These are phyloP conservation scores for Peronosclerospora sorghi DNA, from an alignment of 352 stramenopile species.

Conservation along the genomic window DNA sequence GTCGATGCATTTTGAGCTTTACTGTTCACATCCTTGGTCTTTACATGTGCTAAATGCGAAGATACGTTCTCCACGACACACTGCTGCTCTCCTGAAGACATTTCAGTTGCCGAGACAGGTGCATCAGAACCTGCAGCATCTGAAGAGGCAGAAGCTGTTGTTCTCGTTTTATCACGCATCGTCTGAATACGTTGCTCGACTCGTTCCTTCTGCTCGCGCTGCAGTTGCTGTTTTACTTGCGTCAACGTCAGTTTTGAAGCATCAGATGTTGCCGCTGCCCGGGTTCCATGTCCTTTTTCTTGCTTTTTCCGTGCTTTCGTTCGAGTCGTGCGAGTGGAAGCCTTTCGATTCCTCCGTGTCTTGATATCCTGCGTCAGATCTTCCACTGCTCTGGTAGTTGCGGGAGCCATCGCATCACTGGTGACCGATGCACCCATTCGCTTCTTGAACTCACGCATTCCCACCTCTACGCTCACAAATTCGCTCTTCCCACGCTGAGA, in stretches of 20 bases:
- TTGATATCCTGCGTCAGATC: constrained; percentile 12
- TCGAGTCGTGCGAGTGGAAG: background rate
- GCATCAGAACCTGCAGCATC: background rate
- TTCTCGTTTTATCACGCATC: constrained; percentile 13
- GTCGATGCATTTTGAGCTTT: background rate
- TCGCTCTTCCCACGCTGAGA: constrained; percentile 31
- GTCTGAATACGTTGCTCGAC: constrained; percentile 39
- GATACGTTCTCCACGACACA: too few species aligned
- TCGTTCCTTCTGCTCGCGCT: constrained; percentile 40
- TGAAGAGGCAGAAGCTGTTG: background rate
- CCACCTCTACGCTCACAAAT: constrained; percentile 64
- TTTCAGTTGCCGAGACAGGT: too few species aligned
- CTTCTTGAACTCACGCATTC: constrained; percentile 58
- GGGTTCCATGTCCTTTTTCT: constrained; percentile 1
- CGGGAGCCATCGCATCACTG: background rate
- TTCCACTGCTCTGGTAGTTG: constrained; percentile 3
- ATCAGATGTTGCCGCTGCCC: background rate
- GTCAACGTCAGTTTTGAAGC: constrained; percentile 22
- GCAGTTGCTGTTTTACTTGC: constrained; percentile 29
- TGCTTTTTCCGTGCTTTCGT: constrained; percentile 4
- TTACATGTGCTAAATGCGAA: too few species aligned
- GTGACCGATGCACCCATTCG: constrained; percentile 21
- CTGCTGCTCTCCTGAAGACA: too few species aligned
- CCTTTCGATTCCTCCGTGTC: constrained; percentile 3
- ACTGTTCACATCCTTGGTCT: too few species aligned